These are phyloP conservation scores for Pseudopyrenochaeta lycopersici DNA, from an alignment of 2,329 filamentous ascomycete species.

Conservation along the genomic window DNA sequence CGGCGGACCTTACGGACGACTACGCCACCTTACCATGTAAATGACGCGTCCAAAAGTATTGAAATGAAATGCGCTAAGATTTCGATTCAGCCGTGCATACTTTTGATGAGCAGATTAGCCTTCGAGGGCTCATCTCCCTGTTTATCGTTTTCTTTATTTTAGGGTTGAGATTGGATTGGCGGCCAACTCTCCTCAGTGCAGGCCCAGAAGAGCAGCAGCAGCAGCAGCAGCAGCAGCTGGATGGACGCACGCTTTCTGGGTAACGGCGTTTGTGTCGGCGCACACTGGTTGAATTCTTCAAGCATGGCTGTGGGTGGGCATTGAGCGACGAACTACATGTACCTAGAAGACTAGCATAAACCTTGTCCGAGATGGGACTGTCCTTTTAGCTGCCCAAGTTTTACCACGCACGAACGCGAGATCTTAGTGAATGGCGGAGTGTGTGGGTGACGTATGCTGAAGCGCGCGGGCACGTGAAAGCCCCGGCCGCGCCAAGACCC, in stretches of 20 bases:
- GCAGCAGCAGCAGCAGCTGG: not conserved
- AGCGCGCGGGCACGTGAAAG: constrained; percentile 18
- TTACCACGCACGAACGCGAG: too few species aligned
- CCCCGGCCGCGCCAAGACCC: constrained; percentile 12
- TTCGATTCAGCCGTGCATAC: not conserved
- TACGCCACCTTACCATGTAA: not conserved
- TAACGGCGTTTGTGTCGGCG: constrained; percentile 20
- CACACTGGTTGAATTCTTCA: constrained; percentile 23
- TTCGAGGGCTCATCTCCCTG: not conserved
- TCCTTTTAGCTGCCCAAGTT: not conserved
- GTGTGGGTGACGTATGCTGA: constrained; percentile 17
- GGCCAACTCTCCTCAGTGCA: not conserved
- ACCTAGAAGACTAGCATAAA: constrained; percentile 27
- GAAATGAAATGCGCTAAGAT: not conserved
- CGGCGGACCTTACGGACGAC: not conserved
- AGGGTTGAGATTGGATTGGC: not conserved
- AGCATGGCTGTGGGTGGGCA: constrained; percentile 18
- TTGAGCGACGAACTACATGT: constrained; percentile 27
- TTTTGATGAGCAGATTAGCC: not conserved
- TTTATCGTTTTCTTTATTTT: not conserved
- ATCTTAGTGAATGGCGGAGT: too few species aligned
- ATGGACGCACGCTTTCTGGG: not conserved
- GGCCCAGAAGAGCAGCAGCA: not conserved
- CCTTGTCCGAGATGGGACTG: constrained; percentile 10
- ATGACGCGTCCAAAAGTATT: not conserved